A percentile compares a stretch with the other conserved stretches of the same genome.
phyloP scores from a whole-genome alignment of 192 early-diverging fungal species.

The Cetraspora pellucida region DNA sequence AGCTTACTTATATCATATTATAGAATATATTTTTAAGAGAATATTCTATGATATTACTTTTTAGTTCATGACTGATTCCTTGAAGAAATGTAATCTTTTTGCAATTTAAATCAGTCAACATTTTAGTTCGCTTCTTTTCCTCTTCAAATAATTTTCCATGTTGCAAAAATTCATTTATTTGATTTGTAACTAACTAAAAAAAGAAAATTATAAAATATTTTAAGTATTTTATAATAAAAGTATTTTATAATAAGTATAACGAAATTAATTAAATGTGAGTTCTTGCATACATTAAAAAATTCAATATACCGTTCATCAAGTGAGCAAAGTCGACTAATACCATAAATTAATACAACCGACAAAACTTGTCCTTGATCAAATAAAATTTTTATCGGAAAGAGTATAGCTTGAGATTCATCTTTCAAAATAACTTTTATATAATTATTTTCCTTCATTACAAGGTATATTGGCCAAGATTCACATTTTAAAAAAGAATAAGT shows the following conservation, averaged over 20 bases:
- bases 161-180: conserved; percentile 39
- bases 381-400: not conserved
- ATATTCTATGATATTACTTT: not conserved
- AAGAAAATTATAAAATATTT: no score
- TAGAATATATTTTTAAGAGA: not conserved
- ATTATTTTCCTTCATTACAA: not conserved
- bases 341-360: conserved; percentile 16
- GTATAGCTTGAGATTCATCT: conserved; percentile 5
- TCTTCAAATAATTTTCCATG: conserved; percentile 43
- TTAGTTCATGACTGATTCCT: conserved; percentile 48
- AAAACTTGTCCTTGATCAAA: not conserved
- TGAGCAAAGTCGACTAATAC: not conserved
- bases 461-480: not conserved
- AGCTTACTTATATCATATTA: not conserved
- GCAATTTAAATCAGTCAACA: conserved; percentile 42
- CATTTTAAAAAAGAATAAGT: not conserved
- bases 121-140: conserved; percentile 40
- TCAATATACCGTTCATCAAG: conserved; percentile 28
- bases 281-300: conserved; percentile 34
- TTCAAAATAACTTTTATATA: not conserved
- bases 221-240: not conserved
- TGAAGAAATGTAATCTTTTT: conserved; percentile 49
- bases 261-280: not conserved
- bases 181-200: conserved; percentile 38
- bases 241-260: not conserved